Evolutionary conservation across 495 filamentous ascomycete species (phyloP).

Genomic region (Chlorociboria aeruginascens): DNA sequence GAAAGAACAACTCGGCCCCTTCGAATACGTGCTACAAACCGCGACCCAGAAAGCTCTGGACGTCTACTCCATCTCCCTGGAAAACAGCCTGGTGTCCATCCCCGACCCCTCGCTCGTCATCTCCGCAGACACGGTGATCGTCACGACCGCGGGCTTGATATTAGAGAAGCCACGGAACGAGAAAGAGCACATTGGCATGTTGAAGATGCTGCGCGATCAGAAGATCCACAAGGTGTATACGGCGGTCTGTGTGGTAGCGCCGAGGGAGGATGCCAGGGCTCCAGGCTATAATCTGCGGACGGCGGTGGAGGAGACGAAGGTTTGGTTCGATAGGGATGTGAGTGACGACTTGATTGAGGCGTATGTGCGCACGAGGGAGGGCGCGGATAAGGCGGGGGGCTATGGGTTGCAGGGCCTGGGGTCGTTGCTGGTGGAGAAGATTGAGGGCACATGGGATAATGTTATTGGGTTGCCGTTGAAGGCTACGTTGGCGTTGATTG

Average conservation of each 20-base stretch:
- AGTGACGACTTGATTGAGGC: conserved; percentile 73
- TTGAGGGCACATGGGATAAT: conserved; percentile 88
- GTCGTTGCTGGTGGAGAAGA: conserved; percentile 65
- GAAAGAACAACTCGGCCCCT: conserved; percentile 60
- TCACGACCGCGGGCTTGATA: conserved; percentile 58
- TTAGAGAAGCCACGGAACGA: conserved; percentile 82
- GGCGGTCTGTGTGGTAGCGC: conserved; percentile 68
- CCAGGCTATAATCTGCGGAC: conserved; percentile 79
- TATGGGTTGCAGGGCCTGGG: conserved; percentile 89
- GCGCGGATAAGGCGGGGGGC: conserved; percentile 90
- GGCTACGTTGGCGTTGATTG: conserved; percentile 67
- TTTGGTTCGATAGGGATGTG: conserved; percentile 61
- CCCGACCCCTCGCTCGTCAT: conserved; percentile 74
- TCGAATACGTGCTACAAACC: conserved; percentile 84
- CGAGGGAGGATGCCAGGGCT: conserved; percentile 57
- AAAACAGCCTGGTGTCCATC: conserved; percentile 21
- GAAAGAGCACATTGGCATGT: conserved; percentile 71
- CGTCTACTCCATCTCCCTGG: conserved; percentile 61
- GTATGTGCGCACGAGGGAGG: conserved; percentile 87
- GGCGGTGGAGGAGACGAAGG: conserved; percentile 76
- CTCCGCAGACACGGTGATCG: conserved; percentile 86
- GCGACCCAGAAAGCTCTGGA: conserved; percentile 68
- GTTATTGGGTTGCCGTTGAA: conserved; percentile 89
- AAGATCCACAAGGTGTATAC: conserved; percentile 67
- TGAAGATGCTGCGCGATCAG: conserved; percentile 64